These are phyloP conservation scores for Immersiella caudata DNA, from an alignment of 495 filamentous ascomycete genomes.

Conservation along the genomic window DNA sequence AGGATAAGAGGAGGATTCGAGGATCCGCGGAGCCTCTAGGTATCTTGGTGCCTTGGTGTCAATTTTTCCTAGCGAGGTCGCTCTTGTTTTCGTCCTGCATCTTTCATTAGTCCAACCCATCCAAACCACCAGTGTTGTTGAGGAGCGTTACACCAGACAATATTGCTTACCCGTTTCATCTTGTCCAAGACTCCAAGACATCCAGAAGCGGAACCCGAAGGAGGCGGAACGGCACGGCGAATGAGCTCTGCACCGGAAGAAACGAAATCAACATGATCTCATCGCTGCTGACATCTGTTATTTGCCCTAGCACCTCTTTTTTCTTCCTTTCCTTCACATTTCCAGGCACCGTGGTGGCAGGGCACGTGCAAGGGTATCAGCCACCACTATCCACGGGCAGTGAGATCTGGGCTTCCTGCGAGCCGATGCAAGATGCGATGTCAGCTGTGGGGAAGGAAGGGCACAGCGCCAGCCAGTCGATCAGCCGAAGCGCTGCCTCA, in stretches of 20 bases:
- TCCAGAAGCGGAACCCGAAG: background rate
- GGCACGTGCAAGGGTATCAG: background rate
- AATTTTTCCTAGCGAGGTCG: no score
- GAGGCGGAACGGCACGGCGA: background rate
- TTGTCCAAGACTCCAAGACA: background rate
- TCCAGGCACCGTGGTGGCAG: background rate
- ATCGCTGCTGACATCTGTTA: background rate
- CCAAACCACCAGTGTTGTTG: background rate
- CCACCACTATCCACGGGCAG: background rate
- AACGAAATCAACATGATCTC: background rate
- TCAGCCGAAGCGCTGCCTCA: background rate
- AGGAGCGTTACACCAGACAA: background rate
- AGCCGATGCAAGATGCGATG: background rate
- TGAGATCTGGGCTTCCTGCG: background rate
- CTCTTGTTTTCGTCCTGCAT: no score
- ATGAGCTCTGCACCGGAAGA: background rate
- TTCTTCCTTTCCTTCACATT: background rate
- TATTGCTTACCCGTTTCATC: background rate
- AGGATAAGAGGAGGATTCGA: background rate
- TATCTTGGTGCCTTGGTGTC: no score
- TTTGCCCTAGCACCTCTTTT: background rate
- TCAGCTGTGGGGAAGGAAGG: background rate
- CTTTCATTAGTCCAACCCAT: background rate
- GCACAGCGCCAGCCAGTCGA: background rate
- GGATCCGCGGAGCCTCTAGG: background rate